Evolutionary conservation across 148 eudicot genomes (phyloP).

Genomic region (Fagopyrum tataricum): DNA sequence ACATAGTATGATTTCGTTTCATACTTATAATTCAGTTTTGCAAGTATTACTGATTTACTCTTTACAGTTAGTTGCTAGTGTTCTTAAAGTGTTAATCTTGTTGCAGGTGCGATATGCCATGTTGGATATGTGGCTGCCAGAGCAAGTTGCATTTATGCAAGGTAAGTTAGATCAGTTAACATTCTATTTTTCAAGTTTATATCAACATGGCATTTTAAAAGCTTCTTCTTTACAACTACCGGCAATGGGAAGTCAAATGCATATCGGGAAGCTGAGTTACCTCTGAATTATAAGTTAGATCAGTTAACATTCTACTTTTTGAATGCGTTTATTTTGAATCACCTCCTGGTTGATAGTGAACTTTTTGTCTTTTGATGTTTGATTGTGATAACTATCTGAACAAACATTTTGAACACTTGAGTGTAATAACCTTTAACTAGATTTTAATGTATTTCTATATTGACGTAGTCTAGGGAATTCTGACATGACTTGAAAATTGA

Average conservation of each 20-base stretch:
- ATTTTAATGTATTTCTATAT: too few species aligned
- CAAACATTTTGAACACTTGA: too few species aligned
- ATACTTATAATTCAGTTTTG: too few species aligned
- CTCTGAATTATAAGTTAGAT: constrained; percentile 33
- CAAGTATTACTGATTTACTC: too few species aligned
- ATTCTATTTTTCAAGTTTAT: not conserved
- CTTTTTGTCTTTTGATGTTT: not conserved
- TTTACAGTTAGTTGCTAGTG: not conserved
- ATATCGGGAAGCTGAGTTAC: constrained; percentile 64
- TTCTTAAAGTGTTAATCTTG: constrained; percentile 11
- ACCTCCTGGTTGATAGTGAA: not conserved
- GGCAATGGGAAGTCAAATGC: constrained; percentile 61
- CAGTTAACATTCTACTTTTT: too few species aligned
- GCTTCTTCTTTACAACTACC: constrained; percentile 31
- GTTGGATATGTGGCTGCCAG: constrained; percentile 73
- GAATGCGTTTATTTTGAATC: too few species aligned
- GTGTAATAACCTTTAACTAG: too few species aligned
- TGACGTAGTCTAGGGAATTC: too few species aligned
- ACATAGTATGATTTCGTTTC: too few species aligned
- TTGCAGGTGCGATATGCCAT: constrained; percentile 65
- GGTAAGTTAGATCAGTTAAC: constrained; percentile 23
- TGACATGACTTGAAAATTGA: too few species aligned
- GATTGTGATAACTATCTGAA: not conserved
- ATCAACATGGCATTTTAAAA: not conserved
- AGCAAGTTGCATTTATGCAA: constrained; percentile 49